Evolutionary conservation across 2,329 filamentous ascomycete species (phyloP), one percentile per base, ranked within the genome.

Genomic region (Leptographium flavum): DNA sequence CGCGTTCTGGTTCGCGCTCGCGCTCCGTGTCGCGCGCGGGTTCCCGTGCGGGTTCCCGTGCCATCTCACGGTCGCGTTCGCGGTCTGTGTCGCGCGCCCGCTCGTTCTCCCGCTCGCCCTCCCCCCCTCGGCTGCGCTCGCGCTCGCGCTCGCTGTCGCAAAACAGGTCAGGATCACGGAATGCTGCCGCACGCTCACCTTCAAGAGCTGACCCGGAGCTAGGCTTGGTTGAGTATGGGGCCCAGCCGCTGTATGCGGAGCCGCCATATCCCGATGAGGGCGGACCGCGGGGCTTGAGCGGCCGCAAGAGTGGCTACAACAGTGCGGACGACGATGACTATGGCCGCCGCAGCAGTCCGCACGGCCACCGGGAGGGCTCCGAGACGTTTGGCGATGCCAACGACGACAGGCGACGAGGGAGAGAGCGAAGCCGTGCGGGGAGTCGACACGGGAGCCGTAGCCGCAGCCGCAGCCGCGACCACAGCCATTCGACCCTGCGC

Each of bases 211-310:
- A 79, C 74, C 70, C 69, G 66, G 74, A 78, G 65, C 65, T 79
- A 76, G 76, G 75, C 65, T 69, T 79, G 69, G 74, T 81, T 70
- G 73, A 80, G 60, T 81, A 81, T 66, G 76, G 76, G 54, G 67
- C 65, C 57, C 68, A 71, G 52, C 74, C 76, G 54, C 66, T 81
- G 52, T 65, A 65, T 50, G 56, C 60, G 49, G 56, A 57, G 30
- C 58, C 62, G 52, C 60, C 58, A 40, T 56, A 60, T 50, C 57
- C 60, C 39, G 52, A 54, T n/a, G n/a, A n/a, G n/a, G n/a, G n/a
- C n/a, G n/a, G n/a, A n/a, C n/a, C n/a, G n/a, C n/a, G n/a, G n/a
- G n/a, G n/a, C n/a, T n/a, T n/a, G n/a, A n/a, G n/a, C n/a, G n/a
- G n/a, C n/a, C n/a, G n/a, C n/a, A n/a, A n/a, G n/a, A n/a, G 47